These are phyloP conservation scores for Pyrrhoderma lamaoense DNA, from an alignment of 1,284 basidiomycete species.

Conservation along the genomic window DNA sequence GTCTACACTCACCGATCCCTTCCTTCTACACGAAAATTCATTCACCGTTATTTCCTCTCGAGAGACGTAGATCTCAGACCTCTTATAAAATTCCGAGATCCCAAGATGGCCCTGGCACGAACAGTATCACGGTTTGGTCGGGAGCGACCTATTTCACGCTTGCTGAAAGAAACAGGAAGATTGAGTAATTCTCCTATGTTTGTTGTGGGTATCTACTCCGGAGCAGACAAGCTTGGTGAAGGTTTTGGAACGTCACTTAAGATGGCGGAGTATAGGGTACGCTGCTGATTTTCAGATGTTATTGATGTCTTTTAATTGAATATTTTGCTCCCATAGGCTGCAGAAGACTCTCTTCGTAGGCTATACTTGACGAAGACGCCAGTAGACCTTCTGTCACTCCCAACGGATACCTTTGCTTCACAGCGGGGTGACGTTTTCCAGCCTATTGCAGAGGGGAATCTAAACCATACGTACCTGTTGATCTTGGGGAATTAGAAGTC, in stretches of 20 bases:
- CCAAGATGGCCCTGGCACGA: slow-evolving; percentile 72
- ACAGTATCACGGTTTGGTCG: slow-evolving; percentile 75
- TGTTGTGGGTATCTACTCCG: slow-evolving; percentile 90
- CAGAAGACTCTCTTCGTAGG: slow-evolving; percentile 76
- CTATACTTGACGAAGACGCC: slow-evolving; percentile 76
- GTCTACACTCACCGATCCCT: slow-evolving; percentile 75
- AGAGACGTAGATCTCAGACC: slow-evolving; percentile 74
- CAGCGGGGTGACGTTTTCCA: slow-evolving; percentile 42
- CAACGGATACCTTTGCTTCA: slow-evolving; percentile 59
- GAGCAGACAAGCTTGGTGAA: slow-evolving; percentile 85
- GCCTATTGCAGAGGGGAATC: slow-evolving; percentile 24
- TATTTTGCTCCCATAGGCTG: no score
- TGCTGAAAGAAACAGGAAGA: slow-evolving; percentile 90
- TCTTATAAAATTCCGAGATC: slow-evolving; percentile 87
- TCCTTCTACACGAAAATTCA: slow-evolving; percentile 73
- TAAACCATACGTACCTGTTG: slow-evolving; percentile 41
- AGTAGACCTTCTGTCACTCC: slow-evolving; percentile 54
- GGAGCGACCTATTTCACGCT: slow-evolving; percentile 63
- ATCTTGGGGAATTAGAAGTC: slow-evolving; percentile 55
- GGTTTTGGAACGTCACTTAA: slow-evolving; percentile 88
- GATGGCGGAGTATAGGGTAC: slow-evolving; percentile 93
- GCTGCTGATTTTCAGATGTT: slow-evolving; percentile 23
- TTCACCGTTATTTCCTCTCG: slow-evolving; percentile 78
- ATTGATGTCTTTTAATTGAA: slow-evolving; percentile 7
- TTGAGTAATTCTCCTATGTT: slow-evolving; percentile 86